Evolutionary conservation across 306 rosid species (phyloP).

Genomic region (Quillaja saponaria): DNA sequence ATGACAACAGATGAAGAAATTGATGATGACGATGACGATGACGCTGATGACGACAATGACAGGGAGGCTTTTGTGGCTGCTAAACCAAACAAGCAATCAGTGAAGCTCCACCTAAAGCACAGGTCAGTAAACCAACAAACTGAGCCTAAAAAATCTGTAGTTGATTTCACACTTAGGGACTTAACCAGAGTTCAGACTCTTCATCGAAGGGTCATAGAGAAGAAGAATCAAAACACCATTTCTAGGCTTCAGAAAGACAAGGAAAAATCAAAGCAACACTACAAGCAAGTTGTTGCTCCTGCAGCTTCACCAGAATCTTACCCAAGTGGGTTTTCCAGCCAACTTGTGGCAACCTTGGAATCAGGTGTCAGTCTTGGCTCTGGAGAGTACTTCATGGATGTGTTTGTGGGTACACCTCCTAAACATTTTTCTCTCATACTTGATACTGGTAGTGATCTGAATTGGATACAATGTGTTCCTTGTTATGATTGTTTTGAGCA

Average conservation of each 20-base stretch:
- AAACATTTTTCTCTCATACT: constrained; percentile 84
- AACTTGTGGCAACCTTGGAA: constrained; percentile 82
- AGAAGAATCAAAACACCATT: constrained; percentile 76
- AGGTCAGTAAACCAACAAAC: constrained; percentile 32
- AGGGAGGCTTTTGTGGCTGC: constrained; percentile 12
- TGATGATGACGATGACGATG: constrained; percentile 22
- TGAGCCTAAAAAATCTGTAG: constrained; percentile 48
- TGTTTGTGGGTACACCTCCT: constrained; percentile 90
- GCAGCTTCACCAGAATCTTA: constrained; percentile 51
- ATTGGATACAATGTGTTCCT: constrained; percentile 97
- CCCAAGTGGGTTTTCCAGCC: constrained; percentile 39
- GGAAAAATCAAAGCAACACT: constrained; percentile 21
- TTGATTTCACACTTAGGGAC: constrained; percentile 62
- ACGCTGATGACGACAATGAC: too few species aligned
- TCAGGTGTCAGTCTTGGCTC: constrained; percentile 97
- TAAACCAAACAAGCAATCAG: constrained; percentile 34
- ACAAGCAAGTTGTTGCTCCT: constrained; percentile 30
- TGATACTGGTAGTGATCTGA: constrained; percentile 96
- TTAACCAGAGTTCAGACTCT: constrained; percentile 77
- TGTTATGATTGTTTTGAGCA: constrained; percentile 91
- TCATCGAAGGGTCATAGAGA: constrained; percentile 60
- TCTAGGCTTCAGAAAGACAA: constrained; percentile 55
- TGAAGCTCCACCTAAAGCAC: constrained; percentile 71
- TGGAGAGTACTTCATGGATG: constrained; percentile 98
- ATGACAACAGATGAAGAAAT: constrained; percentile 23